Evolutionary conservation across 2,329 filamentous ascomycete genomes (phyloP).

Genomic region (Fusarium concolor): DNA sequence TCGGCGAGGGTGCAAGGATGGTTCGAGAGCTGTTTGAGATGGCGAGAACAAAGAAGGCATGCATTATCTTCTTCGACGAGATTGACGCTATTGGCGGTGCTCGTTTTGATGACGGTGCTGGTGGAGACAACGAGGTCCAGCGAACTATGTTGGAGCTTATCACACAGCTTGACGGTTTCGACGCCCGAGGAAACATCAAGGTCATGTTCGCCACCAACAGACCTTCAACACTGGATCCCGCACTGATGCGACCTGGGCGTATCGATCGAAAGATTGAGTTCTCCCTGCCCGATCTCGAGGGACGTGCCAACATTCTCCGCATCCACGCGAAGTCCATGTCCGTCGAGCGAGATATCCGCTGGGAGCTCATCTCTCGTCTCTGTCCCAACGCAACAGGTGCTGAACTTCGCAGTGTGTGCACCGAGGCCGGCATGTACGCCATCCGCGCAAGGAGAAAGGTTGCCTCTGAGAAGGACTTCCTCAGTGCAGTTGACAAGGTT

Average conservation of each 20-base stretch:
- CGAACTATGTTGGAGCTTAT: slow-evolving; percentile 98
- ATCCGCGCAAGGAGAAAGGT: slow-evolving; percentile 96
- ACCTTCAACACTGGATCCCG: slow-evolving; percentile 95
- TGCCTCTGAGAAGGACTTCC: slow-evolving; percentile 97
- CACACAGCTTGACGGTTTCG: slow-evolving; percentile 96
- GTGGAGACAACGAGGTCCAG: slow-evolving; percentile 97
- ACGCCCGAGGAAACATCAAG: slow-evolving; percentile 97
- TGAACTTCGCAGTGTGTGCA: slow-evolving; percentile 95
- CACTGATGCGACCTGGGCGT: slow-evolving; percentile 94
- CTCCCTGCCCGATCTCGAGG: slow-evolving; percentile 95
- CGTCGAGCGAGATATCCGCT: slow-evolving; percentile 97
- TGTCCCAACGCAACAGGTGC: slow-evolving; percentile 98
- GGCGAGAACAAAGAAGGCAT: slow-evolving; percentile 99
- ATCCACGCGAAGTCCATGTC: slow-evolving; percentile 99
- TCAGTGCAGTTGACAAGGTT: slow-evolving; percentile 98
- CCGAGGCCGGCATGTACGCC: slow-evolving; percentile 98
- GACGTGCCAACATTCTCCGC: slow-evolving; percentile 94
- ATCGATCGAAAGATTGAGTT: slow-evolving; percentile 99
- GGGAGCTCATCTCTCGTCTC: slow-evolving; percentile 96
- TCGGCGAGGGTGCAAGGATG: slow-evolving; percentile 98
- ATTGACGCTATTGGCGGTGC: slow-evolving; percentile 96
- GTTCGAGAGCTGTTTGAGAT: slow-evolving; percentile 99
- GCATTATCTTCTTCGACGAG: slow-evolving; percentile 98
- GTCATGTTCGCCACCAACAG: slow-evolving; percentile 99
- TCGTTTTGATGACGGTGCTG: slow-evolving; percentile 95